Evolutionary conservation across 208 protist species (phyloP), one percentile per base, ranked within the genome.

Genomic region (Leishmania guyanensis): DNA sequence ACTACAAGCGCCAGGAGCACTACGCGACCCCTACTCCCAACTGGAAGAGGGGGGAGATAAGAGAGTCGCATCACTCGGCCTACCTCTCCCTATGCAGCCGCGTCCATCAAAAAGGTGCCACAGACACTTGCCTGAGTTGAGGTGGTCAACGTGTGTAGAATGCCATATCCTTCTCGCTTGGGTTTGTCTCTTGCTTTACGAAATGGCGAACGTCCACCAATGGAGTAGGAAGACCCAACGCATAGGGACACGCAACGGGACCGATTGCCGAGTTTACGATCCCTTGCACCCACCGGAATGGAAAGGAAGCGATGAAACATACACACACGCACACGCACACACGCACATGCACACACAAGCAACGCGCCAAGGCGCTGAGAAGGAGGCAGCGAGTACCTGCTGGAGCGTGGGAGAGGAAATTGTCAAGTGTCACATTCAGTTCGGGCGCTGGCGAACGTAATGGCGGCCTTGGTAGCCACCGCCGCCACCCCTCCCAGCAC

Each of bases 381-480:
- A n/a, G 4, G 33, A 73, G 46, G 22, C 43, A 17, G 46, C 2
- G 26, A 73, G 1, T 36, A 33, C 60, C n/a, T 12, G 64, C 64
- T 12, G 17, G 33, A 16, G 16, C 5, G 4, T 3, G 36, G 65
- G 29, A 43, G 5, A 48, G 48, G 9, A 26, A 10, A 46, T 5
- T 22, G 51, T 14, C 33, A 10, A 51, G 16, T 10, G n/a, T n/a
- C 26, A 29, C 48, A 14, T 39, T 75, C 50, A 78, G n/a, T 79
- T 68, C 3, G 68, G 3, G 20, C 74, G 82, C 16, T 26, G 50
- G 2, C 62, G 82, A 77, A 72, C 53, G 74, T 78, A 73, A 54
- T 58, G 29, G 16, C 82, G 56, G 5, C 72, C 77, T 56, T 85
- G 82, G 36, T 85, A 85, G 53, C 78, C 69, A n/a, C 71, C 66